Base-by-base conservation (phyloP, 371 early-diverging fungal genomes). In the Syncephalis fuscata region DNA sequence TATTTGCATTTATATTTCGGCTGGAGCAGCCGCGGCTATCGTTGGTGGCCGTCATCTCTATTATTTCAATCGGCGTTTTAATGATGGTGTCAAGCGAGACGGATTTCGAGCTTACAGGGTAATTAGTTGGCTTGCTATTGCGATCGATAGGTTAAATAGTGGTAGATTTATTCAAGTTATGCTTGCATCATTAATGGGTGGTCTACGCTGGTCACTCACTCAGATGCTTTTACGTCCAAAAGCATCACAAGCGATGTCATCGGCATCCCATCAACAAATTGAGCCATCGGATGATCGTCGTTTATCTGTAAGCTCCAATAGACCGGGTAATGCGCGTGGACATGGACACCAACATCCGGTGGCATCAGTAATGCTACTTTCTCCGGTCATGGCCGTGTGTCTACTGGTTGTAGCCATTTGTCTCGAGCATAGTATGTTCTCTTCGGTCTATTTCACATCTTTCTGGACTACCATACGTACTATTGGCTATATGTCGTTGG, bases 1-100 rank as follows among this genome's bases (percentile, higher is more conserved):
- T 88, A 14, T 93, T 93, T 61, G 85, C 94, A 7, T 87, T 89
- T 51, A 55, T 85, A 5, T 92, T 95, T 60, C 65, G 79, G 2
- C 74, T 92, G 44, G 94, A 93, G 55, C 68, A 70, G 36, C 66
- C 82, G 14, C 70, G 76, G 23, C 46, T 73, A 48, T 59, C 60
- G 46, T 61, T 93, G 22, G 64, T 82, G 17, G 61, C 60, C 2
- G 76, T 86, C 50, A 89, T 94, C 38, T 55, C 71, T 8, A 53
- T 84, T 1, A 92, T 95, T 54, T 76, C 78, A 15, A 43, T 74
- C 17, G 94, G 95, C 17, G 88, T 93, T 2, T 52, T 76, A 8
- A 62, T 95, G 54, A 92, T 86, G 52, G 89, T 89, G 15, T 72
- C 76, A 11, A 77, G 77, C 21, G 83, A 86, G 48, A 71, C 85